Base-by-base conservation (phyloP, 768 basidiomycete genomes). In the Lactifluus piperatus region DNA sequence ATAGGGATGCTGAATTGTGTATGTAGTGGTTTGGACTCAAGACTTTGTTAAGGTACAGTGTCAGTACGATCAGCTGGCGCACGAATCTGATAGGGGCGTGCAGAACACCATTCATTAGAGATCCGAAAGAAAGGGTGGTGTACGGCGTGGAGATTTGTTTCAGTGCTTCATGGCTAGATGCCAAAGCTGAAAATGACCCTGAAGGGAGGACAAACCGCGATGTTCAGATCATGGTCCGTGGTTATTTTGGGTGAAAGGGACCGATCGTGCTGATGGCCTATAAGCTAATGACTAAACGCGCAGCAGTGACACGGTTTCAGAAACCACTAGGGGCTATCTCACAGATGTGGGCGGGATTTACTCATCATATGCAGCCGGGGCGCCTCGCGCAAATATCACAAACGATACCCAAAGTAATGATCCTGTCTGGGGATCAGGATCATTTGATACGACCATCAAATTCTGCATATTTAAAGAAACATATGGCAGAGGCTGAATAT, bases 361-460 rank as follows among this genome's bases (percentile, higher is more conserved):
- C 83, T 0, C 88, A 91, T 67, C 66, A 77, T 53, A 82, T 89
- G 45, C 62, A 66, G 4, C 65, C 72, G 0, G 66, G 65, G 2
- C 68, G 70, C 2, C 67, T 76, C 13, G 61, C 54, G 2, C 49
- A 58, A 30, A 74, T 77, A 46, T 80, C 82, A 0, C 67, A 70
- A 0, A 72, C 74, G 4, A 79, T 91, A 22, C 84, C 87, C 11
- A 88, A 88, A 67, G 76, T 89, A 8, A 65, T 77, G 30, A 83
- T 81, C 53, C 66, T 89, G n/a, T 86, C 84, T 0, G 89, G 86
- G 2, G 82, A 86, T 58, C 69, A 81, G 1, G 89, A 91, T 66
- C 62, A 78, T 49, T 69, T 91, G 3, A 76, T 91, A 9, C 65
- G 72, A 16, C 74, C 81, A 0, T 61, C 65, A 7, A 80, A 85